Evolutionary conservation across 1,284 basidiomycete species (phyloP).

Genomic region (Lignosus rhinocerotis): DNA sequence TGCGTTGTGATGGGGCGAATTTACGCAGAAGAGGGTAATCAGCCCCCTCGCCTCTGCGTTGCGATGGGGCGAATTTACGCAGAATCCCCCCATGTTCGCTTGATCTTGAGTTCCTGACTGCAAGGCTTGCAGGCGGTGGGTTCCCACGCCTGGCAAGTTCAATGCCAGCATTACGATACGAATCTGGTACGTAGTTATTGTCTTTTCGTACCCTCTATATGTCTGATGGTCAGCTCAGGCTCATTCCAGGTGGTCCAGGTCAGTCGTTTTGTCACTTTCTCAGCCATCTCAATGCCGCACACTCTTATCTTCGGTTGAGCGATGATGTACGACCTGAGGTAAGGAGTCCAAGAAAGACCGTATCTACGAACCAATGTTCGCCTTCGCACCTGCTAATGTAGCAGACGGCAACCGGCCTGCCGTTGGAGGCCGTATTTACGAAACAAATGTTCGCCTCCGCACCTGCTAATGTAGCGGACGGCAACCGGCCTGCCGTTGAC

Average conservation of each 20-base stretch:
- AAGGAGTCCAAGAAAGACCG: background rate
- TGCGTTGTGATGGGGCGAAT: background rate
- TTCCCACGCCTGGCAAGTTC: background rate
- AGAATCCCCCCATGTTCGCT: background rate
- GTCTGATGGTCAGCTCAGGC: background rate
- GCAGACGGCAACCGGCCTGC: background rate
- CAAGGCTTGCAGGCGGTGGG: background rate
- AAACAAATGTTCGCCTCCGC: background rate
- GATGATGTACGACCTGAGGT: background rate
- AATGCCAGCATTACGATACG: conserved; percentile 1
- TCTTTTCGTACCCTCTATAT: background rate
- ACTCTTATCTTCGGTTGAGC: background rate
- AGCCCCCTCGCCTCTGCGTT: too few relatives aligned
- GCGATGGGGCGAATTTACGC: background rate
- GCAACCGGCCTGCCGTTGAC: background rate
- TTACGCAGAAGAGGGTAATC: background rate
- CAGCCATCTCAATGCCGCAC: background rate
- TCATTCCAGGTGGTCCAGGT: background rate
- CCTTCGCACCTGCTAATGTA: background rate
- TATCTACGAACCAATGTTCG: background rate
- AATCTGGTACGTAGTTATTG: background rate
- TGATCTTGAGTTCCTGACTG: background rate
- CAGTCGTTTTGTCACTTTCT: background rate
- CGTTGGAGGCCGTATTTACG: background rate
- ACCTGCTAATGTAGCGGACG: background rate